These are phyloP conservation scores for Lasiodiplodia sp. DNA, from an alignment of 2,329 filamentous ascomycete species.

Conservation along the genomic window DNA sequence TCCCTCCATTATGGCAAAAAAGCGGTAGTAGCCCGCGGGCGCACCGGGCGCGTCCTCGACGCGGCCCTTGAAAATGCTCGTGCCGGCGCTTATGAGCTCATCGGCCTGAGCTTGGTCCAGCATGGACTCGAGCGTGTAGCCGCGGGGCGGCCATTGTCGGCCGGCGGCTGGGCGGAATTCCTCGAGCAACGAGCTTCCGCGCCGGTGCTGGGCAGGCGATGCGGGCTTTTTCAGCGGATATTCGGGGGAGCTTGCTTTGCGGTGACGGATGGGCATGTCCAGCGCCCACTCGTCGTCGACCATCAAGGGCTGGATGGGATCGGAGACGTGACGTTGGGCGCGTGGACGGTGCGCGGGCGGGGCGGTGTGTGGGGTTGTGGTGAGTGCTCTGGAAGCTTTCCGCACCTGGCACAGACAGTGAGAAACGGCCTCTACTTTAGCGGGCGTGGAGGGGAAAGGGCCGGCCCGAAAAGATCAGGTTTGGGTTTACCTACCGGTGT, in stretches of 20 bases:
- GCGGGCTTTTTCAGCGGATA: conserved; percentile 11
- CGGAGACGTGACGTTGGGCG: conserved; percentile 47
- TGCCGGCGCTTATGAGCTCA: conserved; percentile 47
- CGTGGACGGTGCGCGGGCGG: conserved; percentile 45
- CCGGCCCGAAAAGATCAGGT: background rate
- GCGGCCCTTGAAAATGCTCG: conserved; percentile 51
- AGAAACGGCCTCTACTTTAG: conserved; percentile 22
- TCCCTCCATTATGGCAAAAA: conserved; percentile 50
- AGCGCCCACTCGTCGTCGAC: conserved; percentile 28
- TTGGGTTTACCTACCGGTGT: conserved; percentile 13
- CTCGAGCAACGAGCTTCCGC: conserved; percentile 35
- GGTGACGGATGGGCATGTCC: conserved; percentile 24
- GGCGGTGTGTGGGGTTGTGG: conserved; percentile 34
- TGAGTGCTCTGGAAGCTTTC: conserved; percentile 26
- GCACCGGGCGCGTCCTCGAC: conserved; percentile 47
- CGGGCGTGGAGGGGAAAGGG: conserved; percentile 9
- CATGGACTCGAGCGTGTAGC: conserved; percentile 43
- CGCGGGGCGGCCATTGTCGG: conserved; percentile 50
- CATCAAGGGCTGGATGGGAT: conserved; percentile 32
- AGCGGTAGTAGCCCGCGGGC: conserved; percentile 46
- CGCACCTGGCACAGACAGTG: conserved; percentile 16
- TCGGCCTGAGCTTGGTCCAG: conserved; percentile 45
- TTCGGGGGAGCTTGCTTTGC: conserved; percentile 14
- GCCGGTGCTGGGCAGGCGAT: conserved; percentile 9
- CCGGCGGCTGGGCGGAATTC: conserved; percentile 39